A percentile compares a stretch with the other conserved stretches of the same genome.
These are phyloP conservation scores for Xylaria sp. DNA, from an alignment of 495 filamentous ascomycete species.

Conservation along the genomic window DNA sequence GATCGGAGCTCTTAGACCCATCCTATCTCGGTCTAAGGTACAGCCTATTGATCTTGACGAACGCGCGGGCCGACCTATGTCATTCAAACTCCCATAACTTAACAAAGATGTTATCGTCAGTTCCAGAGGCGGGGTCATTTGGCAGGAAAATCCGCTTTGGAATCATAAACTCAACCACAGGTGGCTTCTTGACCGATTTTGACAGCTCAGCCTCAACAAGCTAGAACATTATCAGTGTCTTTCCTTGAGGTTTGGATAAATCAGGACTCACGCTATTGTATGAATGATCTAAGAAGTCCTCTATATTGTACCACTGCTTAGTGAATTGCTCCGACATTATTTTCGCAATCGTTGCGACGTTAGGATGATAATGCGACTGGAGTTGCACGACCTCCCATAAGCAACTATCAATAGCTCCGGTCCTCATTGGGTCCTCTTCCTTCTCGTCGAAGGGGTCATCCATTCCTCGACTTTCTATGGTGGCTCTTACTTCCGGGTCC, in stretches of 20 bases:
- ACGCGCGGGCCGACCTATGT: background rate
- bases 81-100: conserved; percentile 63
- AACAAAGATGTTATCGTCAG: conserved; percentile 57
- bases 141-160: conserved; percentile 84
- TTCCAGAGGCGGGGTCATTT: conserved; percentile 51
- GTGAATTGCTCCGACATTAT: conserved; percentile 98
- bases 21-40: background rate
- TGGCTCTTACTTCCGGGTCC: conserved; percentile 60
- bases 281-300: conserved; percentile 96
- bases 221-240: conserved; percentile 48
- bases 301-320: conserved; percentile 87
- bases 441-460: conserved; percentile 78
- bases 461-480: conserved; percentile 70
- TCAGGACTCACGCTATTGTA: conserved; percentile 76
- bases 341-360: conserved; percentile 90
- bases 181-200: conserved; percentile 81
- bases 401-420: conserved; percentile 86
- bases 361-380: conserved; percentile 95
- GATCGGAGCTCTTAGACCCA: conserved; percentile 17
- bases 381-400: conserved; percentile 93
- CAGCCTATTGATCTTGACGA: background rate
- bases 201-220: conserved; percentile 83
- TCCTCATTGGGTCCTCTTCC: conserved; percentile 84
- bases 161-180: conserved; percentile 92
- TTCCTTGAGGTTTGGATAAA: background rate